phyloP scores from a whole-genome alignment of 257 asterid species.

The Fraxinus quadrangulata region DNA sequence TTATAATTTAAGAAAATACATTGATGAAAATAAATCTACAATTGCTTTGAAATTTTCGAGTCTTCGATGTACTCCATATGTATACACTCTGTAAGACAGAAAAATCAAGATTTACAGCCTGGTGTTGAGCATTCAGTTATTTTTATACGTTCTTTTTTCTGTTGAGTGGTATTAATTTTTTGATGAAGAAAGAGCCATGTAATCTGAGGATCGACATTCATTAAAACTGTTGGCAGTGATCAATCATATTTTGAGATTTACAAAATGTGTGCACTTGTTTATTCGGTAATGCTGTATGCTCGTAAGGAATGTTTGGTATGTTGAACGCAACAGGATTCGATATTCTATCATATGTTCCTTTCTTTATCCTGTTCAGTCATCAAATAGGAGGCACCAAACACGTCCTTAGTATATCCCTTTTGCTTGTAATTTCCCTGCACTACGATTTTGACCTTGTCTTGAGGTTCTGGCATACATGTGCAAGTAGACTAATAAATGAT shows the following conservation, averaged over 20 bases:
- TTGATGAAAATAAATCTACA: conserved; percentile 26
- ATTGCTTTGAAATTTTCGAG: background rate
- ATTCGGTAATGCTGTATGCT: background rate
- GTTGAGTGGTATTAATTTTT: background rate
- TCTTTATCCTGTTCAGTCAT: background rate
- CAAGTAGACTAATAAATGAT: conserved; percentile 7
- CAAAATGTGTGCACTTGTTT: background rate
- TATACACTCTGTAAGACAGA: background rate
- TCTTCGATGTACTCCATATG: conserved; percentile 16
- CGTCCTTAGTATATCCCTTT: background rate
- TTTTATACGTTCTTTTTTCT: background rate
- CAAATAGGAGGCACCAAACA: background rate
- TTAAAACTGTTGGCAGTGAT: too few species aligned
- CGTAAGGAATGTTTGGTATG: background rate
- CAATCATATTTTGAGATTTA: background rate
- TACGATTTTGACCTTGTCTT: background rate
- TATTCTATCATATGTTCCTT: background rate
- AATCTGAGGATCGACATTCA: too few species aligned
- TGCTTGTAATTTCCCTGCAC: background rate
- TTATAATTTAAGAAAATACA: conserved; percentile 16
- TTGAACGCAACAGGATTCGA: background rate
- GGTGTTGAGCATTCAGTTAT: background rate
- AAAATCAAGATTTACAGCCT: background rate
- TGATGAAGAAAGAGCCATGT: background rate
- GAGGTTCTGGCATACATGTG: conserved; percentile 10